Base-by-base conservation (phyloP, 2,329 filamentous ascomycete species). In the Epichloe brachyelytri region DNA sequence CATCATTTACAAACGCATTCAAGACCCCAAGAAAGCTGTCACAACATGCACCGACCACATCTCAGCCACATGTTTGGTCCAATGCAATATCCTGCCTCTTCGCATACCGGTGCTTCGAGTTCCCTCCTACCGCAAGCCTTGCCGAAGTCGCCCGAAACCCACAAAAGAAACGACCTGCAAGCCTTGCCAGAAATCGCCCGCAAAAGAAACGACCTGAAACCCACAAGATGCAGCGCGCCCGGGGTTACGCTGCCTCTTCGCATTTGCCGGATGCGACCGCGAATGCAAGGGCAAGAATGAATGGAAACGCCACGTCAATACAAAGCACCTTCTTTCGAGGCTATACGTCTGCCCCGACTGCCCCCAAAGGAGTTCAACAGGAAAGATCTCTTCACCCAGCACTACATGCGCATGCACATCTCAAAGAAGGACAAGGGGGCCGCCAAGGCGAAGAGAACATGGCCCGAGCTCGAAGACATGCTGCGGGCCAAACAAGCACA, bases 321-420 rank as follows among this genome's bases (percentile, higher is more conserved):
- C 85, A 0, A 86, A 95, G 62, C 91, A 97, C 62, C 72, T 95
- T 20, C 78, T 83, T 50, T 72, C 87, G 3, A 71, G 77, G 43
- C 86, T 82, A 67, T 96, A 83, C 79, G 74, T 84, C 52, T 97
- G 90, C 69, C 77, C 82, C 56, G 71, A 85, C 34, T 84, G 79
- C 54, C 61, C 66, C 7, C 84, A 62, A 66, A 63, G 15, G 61
- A 68, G 26, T 95, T 95, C 72, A 94, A 94, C 67, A 85, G 90
- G 60, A 95, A 94, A 64, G 90, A 96, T 61, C 78, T 96, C 10
- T 95, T 90, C 69, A 88, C 85, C 0, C 88, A 95, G 61, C 91
- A 96, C 62, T 75, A 91, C 2, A 79, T 87, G 5, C 84, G 91
- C 45, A 94, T 94, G 87, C 90, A 96, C 63, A 73, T 78, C 0